phyloP scores from a whole-genome alignment of 2,329 filamentous ascomycete species.

The Tolypocladium amazonense region DNA sequence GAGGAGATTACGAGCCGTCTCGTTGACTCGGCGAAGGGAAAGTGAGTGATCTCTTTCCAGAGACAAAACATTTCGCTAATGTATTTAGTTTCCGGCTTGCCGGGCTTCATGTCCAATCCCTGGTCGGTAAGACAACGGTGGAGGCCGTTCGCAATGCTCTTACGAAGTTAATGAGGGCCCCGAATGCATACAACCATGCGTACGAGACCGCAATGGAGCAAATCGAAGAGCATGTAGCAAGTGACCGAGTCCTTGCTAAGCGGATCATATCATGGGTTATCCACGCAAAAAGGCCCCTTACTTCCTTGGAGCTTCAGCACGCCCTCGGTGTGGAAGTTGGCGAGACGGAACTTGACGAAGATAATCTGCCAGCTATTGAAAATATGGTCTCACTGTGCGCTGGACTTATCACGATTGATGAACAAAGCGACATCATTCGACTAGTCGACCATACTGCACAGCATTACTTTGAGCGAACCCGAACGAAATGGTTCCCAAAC shows the following conservation, averaged over 20 bases:
- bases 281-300: background rate
- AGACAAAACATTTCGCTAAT: background rate
- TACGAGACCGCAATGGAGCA: conserved; percentile 31
- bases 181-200: conserved; percentile 20
- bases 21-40: background rate
- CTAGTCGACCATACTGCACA: no score
- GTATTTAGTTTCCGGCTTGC: conserved; percentile 9
- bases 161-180: conserved; percentile 15
- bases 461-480: no score
- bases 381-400: no score
- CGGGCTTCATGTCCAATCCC: conserved; percentile 9
- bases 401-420: no score
- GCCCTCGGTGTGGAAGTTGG: no score
- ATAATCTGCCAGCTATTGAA: no score
- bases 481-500: no score
- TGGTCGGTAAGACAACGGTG: conserved; percentile 9
- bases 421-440: no score
- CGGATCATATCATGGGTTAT: conserved; percentile 15
- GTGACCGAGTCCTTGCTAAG: conserved; percentile 19
- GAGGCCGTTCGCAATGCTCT: conserved; percentile 23
- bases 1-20: background rate
- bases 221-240: conserved; percentile 24
- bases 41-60: background rate
- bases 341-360: no score
- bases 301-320: conserved; percentile 12